Evolutionary conservation across 83 land plant species (phyloP), one percentile per base, ranked within the genome.

Genomic region (Picea abies): DNA sequence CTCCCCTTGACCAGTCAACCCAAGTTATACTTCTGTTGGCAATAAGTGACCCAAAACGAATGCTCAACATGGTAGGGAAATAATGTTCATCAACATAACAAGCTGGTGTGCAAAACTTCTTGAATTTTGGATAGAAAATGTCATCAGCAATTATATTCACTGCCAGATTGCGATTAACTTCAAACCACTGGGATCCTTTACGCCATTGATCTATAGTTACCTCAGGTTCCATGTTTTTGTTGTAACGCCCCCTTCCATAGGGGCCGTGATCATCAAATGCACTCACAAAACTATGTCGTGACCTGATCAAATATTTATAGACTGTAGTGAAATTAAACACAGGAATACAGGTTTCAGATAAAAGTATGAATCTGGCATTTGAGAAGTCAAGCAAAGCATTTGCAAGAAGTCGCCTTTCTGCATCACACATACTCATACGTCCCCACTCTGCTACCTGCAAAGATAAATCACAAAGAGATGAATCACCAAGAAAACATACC

Each of bases 181-280:
- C 95, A 78, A 94, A 94, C 96, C 95, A 93, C 76, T 93, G 95
- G 10, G 89, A 88, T 19, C 94, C 96, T 76, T 93, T 93, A 15
- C 94, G 87, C 96, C 96, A 94, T 22, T 92, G 87, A 8, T 87
- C 56, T 5, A 89, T 8, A n/a, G 83, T 87, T 25, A 94, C 84
- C 17, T 86, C 89, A 35, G 96, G 96, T 22, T n/a, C 77, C 96
- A 94, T 91, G 32, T 79, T 81, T 10, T 64, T 52, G 77, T 81
- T 87, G 78, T 94, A 94, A 0, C 96, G 76, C 16, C 95, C 96
- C 47, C 96, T 84, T 22, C 95, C 96, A 9, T 37, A 73, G 4
- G 82, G 82, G 4, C 93, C 85, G 0, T 85, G 85, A 25, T 93
- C 96, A 82, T 95, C 97, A 72, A 85, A 90, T 0, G 88, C 80